These are phyloP conservation scores for Sclerospora graminicola DNA, from an alignment of 352 stramenopile species.

Conservation along the genomic window DNA sequence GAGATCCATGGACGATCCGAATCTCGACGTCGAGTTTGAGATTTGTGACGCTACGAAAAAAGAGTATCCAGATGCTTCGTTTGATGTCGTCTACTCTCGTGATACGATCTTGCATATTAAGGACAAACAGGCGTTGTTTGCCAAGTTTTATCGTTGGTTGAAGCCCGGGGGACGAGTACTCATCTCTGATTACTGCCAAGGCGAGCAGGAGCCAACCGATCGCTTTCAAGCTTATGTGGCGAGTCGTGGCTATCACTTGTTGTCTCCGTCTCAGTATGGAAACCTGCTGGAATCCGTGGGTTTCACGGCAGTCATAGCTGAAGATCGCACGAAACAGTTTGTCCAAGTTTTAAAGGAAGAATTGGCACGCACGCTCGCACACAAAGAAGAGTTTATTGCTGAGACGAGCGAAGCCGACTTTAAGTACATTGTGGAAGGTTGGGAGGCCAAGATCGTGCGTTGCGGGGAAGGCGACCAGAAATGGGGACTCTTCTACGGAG, in stretches of 20 bases:
- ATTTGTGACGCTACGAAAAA: conserved; percentile 55
- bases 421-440: conserved; percentile 56
- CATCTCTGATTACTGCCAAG: conserved; percentile 65
- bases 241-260: conserved; percentile 51
- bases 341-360: conserved; percentile 55
- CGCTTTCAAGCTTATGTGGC: conserved; percentile 54
- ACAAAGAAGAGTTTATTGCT: conserved; percentile 55
- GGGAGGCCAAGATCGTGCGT: conserved; percentile 55
- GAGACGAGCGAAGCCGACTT: conserved; percentile 62
- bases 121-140: conserved; percentile 48
- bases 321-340: conserved; percentile 65
- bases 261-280: conserved; percentile 52
- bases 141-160: conserved; percentile 55
- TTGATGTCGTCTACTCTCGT: conserved; percentile 67
- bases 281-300: conserved; percentile 35
- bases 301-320: conserved; percentile 40
- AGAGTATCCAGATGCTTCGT: conserved; percentile 47
- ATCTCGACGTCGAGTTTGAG: conserved; percentile 53
- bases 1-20: conserved; percentile 37
- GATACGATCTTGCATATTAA: conserved; percentile 72
- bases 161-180: conserved; percentile 51
- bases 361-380: conserved; percentile 36
- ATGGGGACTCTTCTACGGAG: conserved; percentile 62
- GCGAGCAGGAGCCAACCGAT: conserved; percentile 34
- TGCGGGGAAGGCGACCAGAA: conserved; percentile 63